Evolutionary conservation across 805 yeast species (phyloP), one percentile per base, ranked within the genome.

Genomic region (Zygoascus ofunaensis): DNA sequence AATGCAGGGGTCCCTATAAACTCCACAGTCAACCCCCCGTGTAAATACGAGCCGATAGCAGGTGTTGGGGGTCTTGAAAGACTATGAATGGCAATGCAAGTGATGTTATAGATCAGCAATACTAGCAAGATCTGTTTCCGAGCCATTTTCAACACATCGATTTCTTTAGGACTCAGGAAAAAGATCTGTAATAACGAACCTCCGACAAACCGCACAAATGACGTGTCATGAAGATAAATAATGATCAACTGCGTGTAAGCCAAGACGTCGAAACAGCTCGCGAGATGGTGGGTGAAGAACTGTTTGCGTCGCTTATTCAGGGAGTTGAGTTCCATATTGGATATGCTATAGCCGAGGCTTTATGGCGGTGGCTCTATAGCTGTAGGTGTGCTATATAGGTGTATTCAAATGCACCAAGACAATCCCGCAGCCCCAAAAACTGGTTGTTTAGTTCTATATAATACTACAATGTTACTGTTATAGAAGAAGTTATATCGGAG

Each of bases 11-110:
- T 49, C 3, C 56, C 56, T 10, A 53, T 46, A 35, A 53, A 51
- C 39, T 53, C 56, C 8, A 53, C 50, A 4, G 54, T 51, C 19
- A 51, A 45, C 4, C 56, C 48, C 19, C 56, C 56, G 41, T 53
- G 56, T 28, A 51, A 44, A 35, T 45, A 46, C 14, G 33, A 20
- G 41, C 50, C 52, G 2, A 42, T 24, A 17, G 28, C 17, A 4
- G 55, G 50, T 22, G 24, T 30, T 15, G 52, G 50, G 17, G 48
- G 47, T 8, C 35, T 42, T 12, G 39, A 19, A 18, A 48, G 4
- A n/a, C 21, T 12, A 45, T 50, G 56, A 32, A 42, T 15, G 8
- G 38, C 19, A 12, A 51, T 19, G 34, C 54, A 48, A 14, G 45
- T 20, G 20, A 36, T 22, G 30, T 30, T 48, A 43, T 44, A 51